A percentile compares a stretch with the other conserved stretches of the same genome.
phyloP scores from a whole-genome alignment of 371 early-diverging fungal species.

The Mucor sp. region DNA sequence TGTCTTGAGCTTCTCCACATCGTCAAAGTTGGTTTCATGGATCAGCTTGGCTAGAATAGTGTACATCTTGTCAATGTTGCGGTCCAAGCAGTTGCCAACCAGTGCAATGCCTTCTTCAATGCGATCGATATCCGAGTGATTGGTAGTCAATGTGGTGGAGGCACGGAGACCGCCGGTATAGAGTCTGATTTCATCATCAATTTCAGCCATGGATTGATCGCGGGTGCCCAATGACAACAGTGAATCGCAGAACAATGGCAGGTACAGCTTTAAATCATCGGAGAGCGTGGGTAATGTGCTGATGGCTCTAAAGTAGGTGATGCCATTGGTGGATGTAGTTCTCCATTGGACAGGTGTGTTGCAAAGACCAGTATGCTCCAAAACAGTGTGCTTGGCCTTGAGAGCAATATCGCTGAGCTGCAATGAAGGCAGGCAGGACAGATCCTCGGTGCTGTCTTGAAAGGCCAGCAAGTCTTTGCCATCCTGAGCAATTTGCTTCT shows the following conservation, averaged over 20 bases:
- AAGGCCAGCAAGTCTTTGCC: conserved; percentile 65
- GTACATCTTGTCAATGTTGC: conserved; percentile 78
- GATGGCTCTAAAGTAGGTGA: conserved; percentile 84
- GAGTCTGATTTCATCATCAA: conserved; percentile 86
- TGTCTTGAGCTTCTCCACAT: conserved; percentile 72
- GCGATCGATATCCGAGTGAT: conserved; percentile 61
- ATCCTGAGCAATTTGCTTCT: conserved; percentile 56
- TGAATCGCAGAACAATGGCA: conserved; percentile 82
- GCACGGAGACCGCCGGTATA: conserved; percentile 86
- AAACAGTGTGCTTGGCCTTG: conserved; percentile 61
- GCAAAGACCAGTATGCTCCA: conserved; percentile 67
- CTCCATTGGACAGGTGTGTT: conserved; percentile 76
- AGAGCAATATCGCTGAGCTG: conserved; percentile 72
- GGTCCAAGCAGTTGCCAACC: conserved; percentile 71
- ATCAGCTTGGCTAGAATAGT: conserved; percentile 69
- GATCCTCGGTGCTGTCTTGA: conserved; percentile 79
- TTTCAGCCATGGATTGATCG: conserved; percentile 73
- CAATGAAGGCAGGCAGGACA: conserved; percentile 83
- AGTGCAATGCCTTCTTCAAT: conserved; percentile 63
- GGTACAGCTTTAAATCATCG: conserved; percentile 68
- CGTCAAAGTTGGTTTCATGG: conserved; percentile 76
- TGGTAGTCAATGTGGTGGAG: conserved; percentile 67
- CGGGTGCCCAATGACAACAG: conserved; percentile 87
- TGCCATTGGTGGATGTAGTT: conserved; percentile 86
- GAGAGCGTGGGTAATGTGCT: conserved; percentile 66